These are phyloP conservation scores for Canavalia gladiata DNA, from an alignment of 306 rosid species.

Conservation along the genomic window DNA sequence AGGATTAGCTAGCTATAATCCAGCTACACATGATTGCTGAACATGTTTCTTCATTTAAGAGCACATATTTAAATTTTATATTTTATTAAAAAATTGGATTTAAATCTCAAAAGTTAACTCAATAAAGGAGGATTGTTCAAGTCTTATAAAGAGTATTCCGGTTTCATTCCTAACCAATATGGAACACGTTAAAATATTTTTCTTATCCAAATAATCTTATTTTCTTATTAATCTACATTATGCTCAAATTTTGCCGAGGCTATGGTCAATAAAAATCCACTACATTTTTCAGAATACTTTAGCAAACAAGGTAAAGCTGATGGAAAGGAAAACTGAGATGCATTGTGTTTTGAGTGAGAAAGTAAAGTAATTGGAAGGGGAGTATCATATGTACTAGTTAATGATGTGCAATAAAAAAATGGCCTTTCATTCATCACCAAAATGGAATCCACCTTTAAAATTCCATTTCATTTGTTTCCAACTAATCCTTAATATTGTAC, in stretches of 20 bases:
- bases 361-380: conserved; percentile 7
- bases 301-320: conserved; percentile 6
- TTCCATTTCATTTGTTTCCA: conserved; percentile 20
- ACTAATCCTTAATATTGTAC: conserved; percentile 31
- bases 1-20: too few species aligned
- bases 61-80: too few species aligned
- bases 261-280: conserved; percentile 1
- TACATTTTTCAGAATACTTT: background rate
- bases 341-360: conserved; percentile 27
- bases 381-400: background rate
- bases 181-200: too few species aligned
- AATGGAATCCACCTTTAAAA: conserved; percentile 14
- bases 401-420: background rate
- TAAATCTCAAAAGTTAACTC: too few species aligned
- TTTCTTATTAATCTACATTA: conserved; percentile 16
- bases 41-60: too few species aligned
- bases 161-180: too few species aligned
- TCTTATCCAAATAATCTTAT: conserved; percentile 9
- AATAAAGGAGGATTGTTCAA: too few species aligned
- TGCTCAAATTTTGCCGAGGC: conserved; percentile 11
- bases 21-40: too few species aligned
- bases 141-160: too few species aligned
- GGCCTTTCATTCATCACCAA: conserved; percentile 1
- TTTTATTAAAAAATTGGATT: too few species aligned
- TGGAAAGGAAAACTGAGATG: background rate